Base-by-base conservation (phyloP, 1,284 basidiomycete genomes). In the Apiotrichum porosum region DNA sequence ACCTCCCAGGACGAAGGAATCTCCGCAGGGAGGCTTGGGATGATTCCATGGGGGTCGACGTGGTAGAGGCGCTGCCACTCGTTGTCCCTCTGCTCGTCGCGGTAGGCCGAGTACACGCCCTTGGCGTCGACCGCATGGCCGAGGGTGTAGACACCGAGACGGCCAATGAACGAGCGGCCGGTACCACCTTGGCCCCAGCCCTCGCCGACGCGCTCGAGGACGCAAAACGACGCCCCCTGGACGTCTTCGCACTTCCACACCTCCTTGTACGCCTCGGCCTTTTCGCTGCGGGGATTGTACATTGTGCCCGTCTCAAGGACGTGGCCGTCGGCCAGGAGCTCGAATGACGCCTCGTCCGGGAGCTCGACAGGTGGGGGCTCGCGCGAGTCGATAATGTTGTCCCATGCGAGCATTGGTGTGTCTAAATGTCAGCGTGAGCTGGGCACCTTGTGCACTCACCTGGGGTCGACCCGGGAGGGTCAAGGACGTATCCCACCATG, bases 221-320 rank as follows among this genome's bases (percentile, higher is more conserved):
- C 55, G 6, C 26, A 38, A 30, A 56, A 64, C 9, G 37, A 42
- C 33, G 43, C 28, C 2, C 43, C 46, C 0, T 14, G 8, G 10
- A 12, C 31, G 12, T 26, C 21, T 4, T 58, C 38, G 15, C 61
- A 47, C 12, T 59, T 50, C 67, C 67, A 69, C 1, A 56, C 51
- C 40, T 69, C 67, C 24, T 59, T 53, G 40, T 65, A 69, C 5
- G 44, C 22, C 42, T 67, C 58, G 24, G 57, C 44, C 3, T 23
- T 15, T 6, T 41, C 54, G 0, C 57, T 57, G 6, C 46, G 40
- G 12, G 65, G 63, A 28, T 69, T 68, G 46, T 48, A 56, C 67
- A 69, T 69, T 0, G 33, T 55, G 2, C 67, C 67, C 0, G 36
- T 37, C 44, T 69, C 67, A 9, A 48, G 43, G 4, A 66, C 66